Conservation (phyloP, 768 basidiomycete species). For the Phaffia tasmanica region DNA sequence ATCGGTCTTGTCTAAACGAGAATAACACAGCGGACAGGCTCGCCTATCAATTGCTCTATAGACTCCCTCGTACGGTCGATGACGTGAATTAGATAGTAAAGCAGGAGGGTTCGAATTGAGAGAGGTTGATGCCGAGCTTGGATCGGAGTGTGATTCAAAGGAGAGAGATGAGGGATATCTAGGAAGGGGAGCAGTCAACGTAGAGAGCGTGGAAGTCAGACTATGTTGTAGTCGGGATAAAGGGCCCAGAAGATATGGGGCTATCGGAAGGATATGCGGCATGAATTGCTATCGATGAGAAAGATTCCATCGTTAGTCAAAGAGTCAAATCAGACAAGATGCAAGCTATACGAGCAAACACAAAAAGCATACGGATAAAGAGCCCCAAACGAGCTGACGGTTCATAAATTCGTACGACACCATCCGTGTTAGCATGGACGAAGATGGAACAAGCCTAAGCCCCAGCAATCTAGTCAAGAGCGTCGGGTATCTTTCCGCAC, state of each 20-base stretch:
- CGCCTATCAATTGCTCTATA: slow-evolving; percentile 10
- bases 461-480: slow-evolving; percentile 64
- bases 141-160: slow-evolving; percentile 31
- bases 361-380: slow-evolving; percentile 66
- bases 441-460: slow-evolving; percentile 63
- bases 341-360: background rate
- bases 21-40: slow-evolving; percentile 68
- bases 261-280: background rate
- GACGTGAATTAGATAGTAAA: slow-evolving; percentile 25
- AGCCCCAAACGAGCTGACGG: slow-evolving; percentile 98
- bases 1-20: slow-evolving; percentile 46
- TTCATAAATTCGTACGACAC: slow-evolving; percentile 99
- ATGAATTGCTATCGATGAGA: background rate
- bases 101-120: slow-evolving; percentile 31
- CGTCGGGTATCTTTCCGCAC: slow-evolving; percentile 63
- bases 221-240: background rate
- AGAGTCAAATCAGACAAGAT: background rate
- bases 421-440: slow-evolving; percentile 58
- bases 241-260: slow-evolving; percentile 16
- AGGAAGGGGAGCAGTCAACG: slow-evolving; percentile 81
- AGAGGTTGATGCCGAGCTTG: slow-evolving; percentile 30
- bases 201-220: slow-evolving; percentile 66
- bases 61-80: background rate
- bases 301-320: background rate
- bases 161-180: slow-evolving; percentile 42